phyloP scores from a whole-genome alignment of 106 monocot species.

The Acorus calamus region DNA sequence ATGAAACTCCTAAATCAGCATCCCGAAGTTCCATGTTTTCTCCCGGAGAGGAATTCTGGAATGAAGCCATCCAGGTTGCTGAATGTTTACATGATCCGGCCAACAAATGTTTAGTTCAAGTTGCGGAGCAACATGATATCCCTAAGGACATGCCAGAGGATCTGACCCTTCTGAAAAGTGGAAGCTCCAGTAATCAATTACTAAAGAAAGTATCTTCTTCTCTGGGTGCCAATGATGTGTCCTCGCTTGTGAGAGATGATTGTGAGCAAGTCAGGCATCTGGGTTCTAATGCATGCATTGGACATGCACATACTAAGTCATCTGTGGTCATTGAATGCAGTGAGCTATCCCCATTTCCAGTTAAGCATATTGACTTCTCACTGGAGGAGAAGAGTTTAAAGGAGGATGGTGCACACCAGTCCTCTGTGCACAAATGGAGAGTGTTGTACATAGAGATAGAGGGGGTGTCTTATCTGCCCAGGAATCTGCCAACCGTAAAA shows the following conservation, averaged over 20 bases:
- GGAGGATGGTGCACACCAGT: conserved; percentile 1
- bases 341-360: conserved; percentile 65
- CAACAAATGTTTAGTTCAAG: conserved; percentile 11
- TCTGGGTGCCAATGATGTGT: conserved; percentile 14
- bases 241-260: conserved; percentile 6
- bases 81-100: conserved; percentile 44
- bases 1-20: conserved; percentile 50
- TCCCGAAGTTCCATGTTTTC: conserved; percentile 61
- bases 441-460: not conserved
- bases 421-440: conserved; percentile 1
- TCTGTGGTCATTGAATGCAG: conserved; percentile 2
- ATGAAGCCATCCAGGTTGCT: conserved; percentile 87
- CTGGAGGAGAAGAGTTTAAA: conserved; percentile 29
- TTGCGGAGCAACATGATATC: not conserved
- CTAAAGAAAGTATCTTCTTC: conserved; percentile 19
- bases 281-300: conserved; percentile 7
- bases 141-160: not conserved
- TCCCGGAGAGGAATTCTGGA: conserved; percentile 97
- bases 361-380: conserved; percentile 88
- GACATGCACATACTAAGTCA: conserved; percentile 12
- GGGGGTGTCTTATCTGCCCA: not conserved
- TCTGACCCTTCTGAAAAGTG: not conserved
- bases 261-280: conserved; percentile 4
- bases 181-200: conserved; percentile 17
- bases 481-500: not conserved